A percentile compares a stretch with the other conserved stretches of the same genome.
phyloP scores from a whole-genome alignment of 1,284 basidiomycete genomes.

The Schizopora paradoxa region DNA sequence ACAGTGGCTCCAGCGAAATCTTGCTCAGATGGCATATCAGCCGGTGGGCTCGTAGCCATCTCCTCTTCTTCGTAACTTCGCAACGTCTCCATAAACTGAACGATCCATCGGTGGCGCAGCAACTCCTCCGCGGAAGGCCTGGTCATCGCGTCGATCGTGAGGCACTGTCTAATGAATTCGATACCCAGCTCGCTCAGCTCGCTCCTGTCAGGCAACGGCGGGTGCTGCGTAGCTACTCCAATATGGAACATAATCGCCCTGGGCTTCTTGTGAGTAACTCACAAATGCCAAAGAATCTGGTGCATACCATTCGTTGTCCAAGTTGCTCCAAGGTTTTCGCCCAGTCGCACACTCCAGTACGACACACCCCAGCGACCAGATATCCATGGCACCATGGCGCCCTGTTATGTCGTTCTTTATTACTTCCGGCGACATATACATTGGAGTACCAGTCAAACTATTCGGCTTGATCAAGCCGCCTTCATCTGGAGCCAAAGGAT shows the following conservation, averaged over 20 bases:
- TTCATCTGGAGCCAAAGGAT: slow-evolving; percentile 28
- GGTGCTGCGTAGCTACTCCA: slow-evolving; percentile 94
- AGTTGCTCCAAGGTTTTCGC: slow-evolving; percentile 95
- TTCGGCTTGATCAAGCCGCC: slow-evolving; percentile 63
- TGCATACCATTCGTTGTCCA: slow-evolving; percentile 95
- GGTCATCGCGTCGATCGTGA: slow-evolving; percentile 82
- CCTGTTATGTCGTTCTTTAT: slow-evolving; percentile 90
- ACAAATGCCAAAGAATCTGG: background rate
- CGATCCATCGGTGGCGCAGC: slow-evolving; percentile 89
- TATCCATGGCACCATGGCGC: slow-evolving; percentile 94
- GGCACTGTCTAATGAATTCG: slow-evolving; percentile 89
- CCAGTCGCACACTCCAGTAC: slow-evolving; percentile 96
- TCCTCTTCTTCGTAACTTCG: slow-evolving; percentile 63
- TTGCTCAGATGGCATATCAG: slow-evolving; percentile 41
- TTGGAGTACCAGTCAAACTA: slow-evolving; percentile 94
- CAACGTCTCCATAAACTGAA: slow-evolving; percentile 68
- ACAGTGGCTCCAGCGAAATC: slow-evolving; percentile 47
- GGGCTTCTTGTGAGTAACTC: slow-evolving; percentile 13
- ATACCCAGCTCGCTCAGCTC: slow-evolving; percentile 90
- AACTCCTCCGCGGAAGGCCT: slow-evolving; percentile 86
- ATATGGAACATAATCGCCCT: slow-evolving; percentile 99
- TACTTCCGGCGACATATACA: slow-evolving; percentile 99
- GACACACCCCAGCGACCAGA: slow-evolving; percentile 97
- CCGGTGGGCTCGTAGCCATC: slow-evolving; percentile 44
- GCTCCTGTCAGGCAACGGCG: slow-evolving; percentile 86